A percentile compares a stretch with the other conserved stretches of the same genome.
Evolutionary conservation across 352 stramenopile genomes (phyloP).

Genomic region (Globisporangium okanoganense): DNA sequence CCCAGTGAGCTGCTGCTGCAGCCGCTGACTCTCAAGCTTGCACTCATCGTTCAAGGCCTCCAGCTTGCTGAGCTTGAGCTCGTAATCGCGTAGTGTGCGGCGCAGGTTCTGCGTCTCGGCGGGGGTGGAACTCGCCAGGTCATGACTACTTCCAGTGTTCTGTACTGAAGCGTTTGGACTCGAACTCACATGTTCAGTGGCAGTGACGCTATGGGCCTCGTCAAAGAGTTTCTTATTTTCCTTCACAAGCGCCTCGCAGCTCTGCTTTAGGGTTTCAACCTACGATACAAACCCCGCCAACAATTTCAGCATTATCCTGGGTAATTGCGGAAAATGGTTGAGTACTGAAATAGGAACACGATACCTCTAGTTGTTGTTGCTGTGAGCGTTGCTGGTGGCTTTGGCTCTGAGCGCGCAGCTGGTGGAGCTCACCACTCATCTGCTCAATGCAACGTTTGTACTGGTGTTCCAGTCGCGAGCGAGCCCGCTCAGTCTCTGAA

Average conservation of each 20-base stretch:
- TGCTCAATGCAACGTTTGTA: constrained; percentile 34
- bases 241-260: constrained; percentile 16
- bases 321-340: neutral
- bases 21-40: constrained; percentile 31
- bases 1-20: constrained; percentile 52
- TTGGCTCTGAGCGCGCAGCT: constrained; percentile 14
- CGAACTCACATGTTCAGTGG: neutral
- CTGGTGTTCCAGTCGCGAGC: constrained; percentile 23
- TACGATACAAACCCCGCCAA: neutral
- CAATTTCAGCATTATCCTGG: too few relatives aligned
- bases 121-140: constrained; percentile 8
- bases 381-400: neutral
- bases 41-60: constrained; percentile 39
- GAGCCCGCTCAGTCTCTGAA: constrained; percentile 24
- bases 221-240: constrained; percentile 27
- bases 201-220: constrained; percentile 6
- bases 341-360: neutral
- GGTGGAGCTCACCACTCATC: constrained; percentile 22
- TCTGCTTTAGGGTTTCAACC: constrained; percentile 20
- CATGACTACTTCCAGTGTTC: neutral
- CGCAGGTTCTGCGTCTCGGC: constrained; percentile 51
- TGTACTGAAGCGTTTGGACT: neutral
- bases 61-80: constrained; percentile 39
- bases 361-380: constrained; percentile 13
- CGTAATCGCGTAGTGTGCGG: constrained; percentile 50